Percentiles rank a stretch among this genome's conserved stretches.
Evolutionary conservation across 1,139 yeast species (phyloP).

Genomic region (Yamadazyma siamensis): DNA sequence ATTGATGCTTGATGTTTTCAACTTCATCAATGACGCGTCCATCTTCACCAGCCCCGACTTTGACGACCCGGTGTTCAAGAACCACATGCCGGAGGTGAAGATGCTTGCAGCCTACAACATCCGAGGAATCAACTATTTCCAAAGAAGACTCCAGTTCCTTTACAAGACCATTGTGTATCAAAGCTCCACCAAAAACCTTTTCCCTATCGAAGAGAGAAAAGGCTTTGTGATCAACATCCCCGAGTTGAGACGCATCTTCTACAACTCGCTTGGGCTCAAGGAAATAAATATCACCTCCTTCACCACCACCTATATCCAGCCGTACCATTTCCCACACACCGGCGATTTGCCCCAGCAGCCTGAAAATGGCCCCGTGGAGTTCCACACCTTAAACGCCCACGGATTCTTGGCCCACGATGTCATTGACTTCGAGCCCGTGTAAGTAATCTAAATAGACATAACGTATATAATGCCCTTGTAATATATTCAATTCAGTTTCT

Average conservation of each 20-base stretch:
- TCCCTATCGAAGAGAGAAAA: slow-evolving; percentile 30
- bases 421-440: no score
- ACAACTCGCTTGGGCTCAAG: slow-evolving; percentile 20
- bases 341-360: slow-evolving; percentile 4
- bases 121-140: slow-evolving; percentile 30
- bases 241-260: slow-evolving; percentile 24
- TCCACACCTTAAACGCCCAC: slow-evolving; percentile 12
- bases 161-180: slow-evolving; percentile 27
- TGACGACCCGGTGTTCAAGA: slow-evolving; percentile 7
- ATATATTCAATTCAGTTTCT: no score
- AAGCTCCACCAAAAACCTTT: slow-evolving; percentile 18
- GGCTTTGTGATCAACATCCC: slow-evolving; percentile 25
- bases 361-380: slow-evolving; percentile 14
- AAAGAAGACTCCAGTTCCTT: slow-evolving; percentile 12
- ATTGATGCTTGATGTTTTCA: slow-evolving; percentile 37
- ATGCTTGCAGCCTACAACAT: slow-evolving; percentile 29
- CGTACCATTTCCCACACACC: slow-evolving; percentile 28
- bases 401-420: slow-evolving; percentile 19
- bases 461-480: no score
- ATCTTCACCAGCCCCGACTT: slow-evolving; percentile 22
- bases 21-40: slow-evolving; percentile 23
- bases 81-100: slow-evolving; percentile 20
- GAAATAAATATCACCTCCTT: slow-evolving; percentile 30
- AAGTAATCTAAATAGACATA: no score
- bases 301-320: slow-evolving; percentile 21